Base-by-base conservation (phyloP, 1,139 yeast species). In the Debaryomyces fabryi region DNA sequence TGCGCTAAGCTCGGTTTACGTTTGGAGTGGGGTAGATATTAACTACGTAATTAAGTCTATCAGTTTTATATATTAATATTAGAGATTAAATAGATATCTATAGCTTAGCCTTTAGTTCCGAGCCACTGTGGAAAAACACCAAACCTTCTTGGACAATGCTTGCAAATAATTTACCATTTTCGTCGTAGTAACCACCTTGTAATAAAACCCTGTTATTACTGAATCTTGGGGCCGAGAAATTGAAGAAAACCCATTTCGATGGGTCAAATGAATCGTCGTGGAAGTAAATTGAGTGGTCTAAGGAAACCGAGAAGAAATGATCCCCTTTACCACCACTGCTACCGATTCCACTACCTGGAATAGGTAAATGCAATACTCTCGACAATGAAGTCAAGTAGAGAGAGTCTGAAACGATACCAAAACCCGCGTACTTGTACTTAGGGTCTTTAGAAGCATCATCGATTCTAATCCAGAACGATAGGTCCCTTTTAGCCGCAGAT, bases 181-280 rank as follows among this genome's bases (percentile, higher is more conserved):
- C 53, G 46, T 69, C 69, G 53, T 67, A 74, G 54, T 69, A 66
- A 20, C 67, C 65, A 6, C 72, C 76, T 35, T 60, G 63, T 39
- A 72, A 62, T 51, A 74, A 58, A 7, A 66, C 78, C 45, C 80
- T 60, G 58, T 73, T 72, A 52, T 74, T 75, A 49, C 69, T 56
- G 46, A 72, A 64, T 39, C 76, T 62, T 12, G 74, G 72, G 7
- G 74, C 66, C 43, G 56, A 59, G 55, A 67, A 69, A 36, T 64
- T 64, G 51, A 71, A 67, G 45, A 66, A 70, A 42, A 67, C 58
- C 78, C 79, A 75, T 25, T 68, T 58, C 6, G 68, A 68, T 1
- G 77, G 78, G 51, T 74, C 75, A 47, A 74, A 74, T 40, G 65
- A 67, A 43, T 67, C 76, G 49, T 74, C 79, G 52, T 75, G 80